Percentiles rank a stretch among this genome's conserved stretches.
Conservation (phyloP, 352 stramenopile genomes). For the Pythium graminicola region DNA sequence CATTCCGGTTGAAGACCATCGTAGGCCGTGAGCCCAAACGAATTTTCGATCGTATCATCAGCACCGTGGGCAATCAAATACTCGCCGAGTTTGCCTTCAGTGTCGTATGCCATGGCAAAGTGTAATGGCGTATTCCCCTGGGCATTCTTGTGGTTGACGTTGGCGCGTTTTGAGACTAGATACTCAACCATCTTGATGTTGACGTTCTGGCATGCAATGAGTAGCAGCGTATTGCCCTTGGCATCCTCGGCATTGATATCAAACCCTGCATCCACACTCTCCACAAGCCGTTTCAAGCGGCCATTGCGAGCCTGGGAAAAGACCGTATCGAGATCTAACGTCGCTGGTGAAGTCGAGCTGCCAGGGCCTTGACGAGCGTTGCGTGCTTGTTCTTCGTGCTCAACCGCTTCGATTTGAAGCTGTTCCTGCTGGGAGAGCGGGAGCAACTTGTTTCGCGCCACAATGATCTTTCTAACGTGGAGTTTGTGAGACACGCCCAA, state of each 20-base stretch:
- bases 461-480: constrained; percentile 87
- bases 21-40: constrained; percentile 85
- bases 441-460: constrained; percentile 81
- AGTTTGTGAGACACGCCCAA: constrained; percentile 89
- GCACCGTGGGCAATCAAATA: constrained; percentile 91
- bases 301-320: constrained; percentile 47
- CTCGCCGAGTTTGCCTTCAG: constrained; percentile 83
- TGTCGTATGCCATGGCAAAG: constrained; percentile 92
- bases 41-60: constrained; percentile 92
- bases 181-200: constrained; percentile 88
- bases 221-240: constrained; percentile 90
- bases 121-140: constrained; percentile 91
- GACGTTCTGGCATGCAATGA: constrained; percentile 87
- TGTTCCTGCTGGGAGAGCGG: constrained; percentile 75
- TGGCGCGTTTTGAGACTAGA: constrained; percentile 74
- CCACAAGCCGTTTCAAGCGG: constrained; percentile 86
- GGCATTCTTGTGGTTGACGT: constrained; percentile 90
- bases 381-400: constrained; percentile 41
- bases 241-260: constrained; percentile 86
- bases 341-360: constrained; percentile 3
- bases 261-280: constrained; percentile 84
- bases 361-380: constrained; percentile 22
- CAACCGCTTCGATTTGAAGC: constrained; percentile 49
- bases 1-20: constrained; percentile 87
- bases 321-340: background rate